Percentiles rank a stretch among this genome's conserved stretches.
Evolutionary conservation across 352 stramenopile genomes (phyloP).

Genomic region (Pythium monospermum): DNA sequence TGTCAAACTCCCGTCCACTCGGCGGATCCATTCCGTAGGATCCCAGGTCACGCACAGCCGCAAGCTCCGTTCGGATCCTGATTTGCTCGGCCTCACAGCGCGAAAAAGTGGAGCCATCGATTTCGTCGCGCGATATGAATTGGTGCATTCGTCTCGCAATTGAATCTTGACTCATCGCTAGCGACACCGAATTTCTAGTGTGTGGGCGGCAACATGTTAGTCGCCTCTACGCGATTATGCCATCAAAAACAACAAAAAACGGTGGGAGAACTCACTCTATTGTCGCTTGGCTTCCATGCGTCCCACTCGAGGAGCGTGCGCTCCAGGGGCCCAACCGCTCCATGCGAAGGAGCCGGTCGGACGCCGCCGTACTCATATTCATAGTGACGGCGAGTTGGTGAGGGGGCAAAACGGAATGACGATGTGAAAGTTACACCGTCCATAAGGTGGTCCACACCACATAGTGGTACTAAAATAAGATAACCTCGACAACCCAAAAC

Average conservation of each 20-base stretch:
- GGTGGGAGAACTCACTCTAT: constrained; percentile 2
- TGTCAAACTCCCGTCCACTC: constrained; percentile 54
- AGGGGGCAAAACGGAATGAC: constrained; percentile 14
- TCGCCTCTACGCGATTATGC: too few relatives aligned
- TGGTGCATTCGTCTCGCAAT: constrained; percentile 2
- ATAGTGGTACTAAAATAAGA: constrained; percentile 1
- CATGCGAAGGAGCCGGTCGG: neutral
- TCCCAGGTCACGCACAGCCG: constrained; percentile 16
- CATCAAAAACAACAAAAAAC: too few relatives aligned
- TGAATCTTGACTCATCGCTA: constrained; percentile 6
- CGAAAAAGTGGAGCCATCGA: neutral
- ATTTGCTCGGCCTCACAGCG: constrained; percentile 27
- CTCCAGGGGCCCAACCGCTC: constrained; percentile 1
- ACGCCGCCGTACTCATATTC: constrained; percentile 4
- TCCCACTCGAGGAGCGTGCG: neutral
- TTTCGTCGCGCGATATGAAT: neutral
- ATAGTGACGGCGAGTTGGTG: neutral
- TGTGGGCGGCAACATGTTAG: too few relatives aligned
- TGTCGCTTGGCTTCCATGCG: neutral
- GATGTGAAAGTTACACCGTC: neutral
- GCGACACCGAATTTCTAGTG: too few relatives aligned
- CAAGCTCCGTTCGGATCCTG: constrained; percentile 38
- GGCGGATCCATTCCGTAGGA: constrained; percentile 6
- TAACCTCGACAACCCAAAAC: neutral
- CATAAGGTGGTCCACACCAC: constrained; percentile 14